Percentiles rank a stretch among this genome's conserved stretches.
Evolutionary conservation across 768 basidiomycete species (phyloP).

Genomic region (Xerocomellus chrysenteron): DNA sequence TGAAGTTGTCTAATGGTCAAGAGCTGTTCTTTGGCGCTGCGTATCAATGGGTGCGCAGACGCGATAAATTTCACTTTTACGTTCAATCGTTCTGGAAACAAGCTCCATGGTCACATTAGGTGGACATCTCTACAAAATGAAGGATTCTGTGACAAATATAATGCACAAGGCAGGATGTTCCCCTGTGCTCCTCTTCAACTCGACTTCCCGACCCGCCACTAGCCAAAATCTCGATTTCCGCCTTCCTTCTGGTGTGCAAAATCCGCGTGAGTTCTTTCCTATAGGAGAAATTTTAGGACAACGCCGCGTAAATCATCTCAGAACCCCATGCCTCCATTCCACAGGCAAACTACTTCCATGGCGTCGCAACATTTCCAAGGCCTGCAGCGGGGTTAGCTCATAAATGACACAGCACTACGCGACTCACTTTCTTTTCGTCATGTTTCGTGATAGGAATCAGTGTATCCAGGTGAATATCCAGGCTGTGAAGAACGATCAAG

Average conservation of each 20-base stretch:
- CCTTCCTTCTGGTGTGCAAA: slow-evolving; percentile 81
- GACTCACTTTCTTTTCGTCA: slow-evolving; percentile 72
- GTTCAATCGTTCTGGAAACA: no score
- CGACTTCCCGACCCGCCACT: slow-evolving; percentile 4
- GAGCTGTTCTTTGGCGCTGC: no score
- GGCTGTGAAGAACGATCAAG: slow-evolving; percentile 36
- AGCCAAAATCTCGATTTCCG: slow-evolving; percentile 81
- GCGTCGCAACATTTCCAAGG: slow-evolving; percentile 58
- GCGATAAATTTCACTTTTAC: no score
- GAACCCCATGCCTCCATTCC: slow-evolving; percentile 61
- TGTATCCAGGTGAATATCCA: slow-evolving; percentile 56
- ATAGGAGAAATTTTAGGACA: slow-evolving; percentile 4
- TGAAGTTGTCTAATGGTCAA: no score
- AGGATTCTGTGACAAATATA: slow-evolving; percentile 30
- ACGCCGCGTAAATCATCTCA: neutral
- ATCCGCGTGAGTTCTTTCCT: slow-evolving; percentile 83
- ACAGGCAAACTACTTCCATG: slow-evolving; percentile 42
- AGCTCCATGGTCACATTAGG: no score
- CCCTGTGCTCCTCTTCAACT: slow-evolving; percentile 3
- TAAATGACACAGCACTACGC: neutral
- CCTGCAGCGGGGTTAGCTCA: slow-evolving; percentile 42
- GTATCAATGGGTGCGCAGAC: no score
- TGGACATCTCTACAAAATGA: slow-evolving; percentile 25
- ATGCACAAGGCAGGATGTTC: slow-evolving; percentile 19
- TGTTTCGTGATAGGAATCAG: slow-evolving; percentile 67